Base-by-base conservation (phyloP, 2,329 filamentous ascomycete genomes). In the Ascosphaera pollenicola region DNA sequence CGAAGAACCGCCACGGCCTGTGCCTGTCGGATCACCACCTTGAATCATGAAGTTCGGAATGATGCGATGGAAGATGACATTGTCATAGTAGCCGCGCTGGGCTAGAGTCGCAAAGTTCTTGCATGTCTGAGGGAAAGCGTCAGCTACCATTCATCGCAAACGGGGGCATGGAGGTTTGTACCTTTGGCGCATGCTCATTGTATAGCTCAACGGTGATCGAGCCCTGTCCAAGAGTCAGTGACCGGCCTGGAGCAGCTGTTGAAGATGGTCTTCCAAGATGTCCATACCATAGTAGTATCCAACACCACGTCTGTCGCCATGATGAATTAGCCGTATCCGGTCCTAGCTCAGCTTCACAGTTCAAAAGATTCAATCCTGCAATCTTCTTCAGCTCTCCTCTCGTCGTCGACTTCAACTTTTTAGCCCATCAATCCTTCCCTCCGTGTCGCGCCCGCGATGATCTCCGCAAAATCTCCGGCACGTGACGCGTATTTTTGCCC, bases 31-130 rank as follows among this genome's bases (percentile, higher is more conserved):
- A 57, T 98, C 89, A 42, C 87, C 85, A 44, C 78, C 81, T 63
- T 95, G 87, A 42, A 92, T 69, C 87, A 98, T 95, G 66, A 98
- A 98, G 60, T 82, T 74, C 39, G 82, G 75, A 53, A 98, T 95
- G 49, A 95, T 76, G 56, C 89, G 84, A 65, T 95, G 89, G 68
- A 95, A 87, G 52, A 85, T 63, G 43, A 80, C 73, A 54, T 62
- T 65, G 62, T 89, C 73, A 70, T 93, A 98, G 70, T 94, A 95
- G 48, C 81, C 81, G 48, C 84, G 70, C 44, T 70, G 64, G 16
- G 75, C 73, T 39, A 95, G 80, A 3, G 78, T 80, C 18, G 68
- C 56, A 62, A 95, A 95, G 68, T 95, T 93, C 43, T 69, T 70
- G 69, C 82, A 91, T 17, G 84, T 85, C 56, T 77, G 49, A 35